Evolutionary conservation across 495 filamentous ascomycete species (phyloP), one percentile per base, ranked within the genome.

Genomic region (Lophiotrema nucula): DNA sequence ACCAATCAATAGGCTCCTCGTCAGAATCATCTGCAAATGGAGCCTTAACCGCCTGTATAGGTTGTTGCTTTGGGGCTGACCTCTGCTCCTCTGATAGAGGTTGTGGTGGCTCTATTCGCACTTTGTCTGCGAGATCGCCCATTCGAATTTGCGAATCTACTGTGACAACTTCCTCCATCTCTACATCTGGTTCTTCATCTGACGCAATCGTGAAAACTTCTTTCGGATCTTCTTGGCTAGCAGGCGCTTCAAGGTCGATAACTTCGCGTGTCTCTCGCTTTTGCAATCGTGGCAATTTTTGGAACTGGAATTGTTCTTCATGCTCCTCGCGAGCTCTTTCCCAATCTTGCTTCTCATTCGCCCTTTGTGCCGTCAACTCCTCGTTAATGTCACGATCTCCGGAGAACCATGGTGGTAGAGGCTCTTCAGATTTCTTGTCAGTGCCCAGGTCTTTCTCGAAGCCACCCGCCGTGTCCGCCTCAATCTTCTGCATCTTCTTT

Each of bases 391-490:
- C 69, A 4, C 53, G 37, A 35, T 70, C 66, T 2, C 79, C 77
- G 21, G 78, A 76, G 65, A 98, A 88, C 93, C 93, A 98, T 3
- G 93, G 92, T 1, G 93, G 93, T 26, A 97, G 68, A 12, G 86
- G 84, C 33, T 76, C 76, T 0, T 80, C 71, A 3, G 79, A 73
- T 55, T 86, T 79, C 18, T 77, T 62, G n/a, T 73, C 66, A 5
- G 60, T 25, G 35, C 65, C 64, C 2, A 38, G 39, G 23, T 79
- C 76, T 60, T 78, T 81, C 33, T 83, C 74, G 69, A 92, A 95
- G 0, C 90, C 89, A 8, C 89, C 89, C 19, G 81, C 81, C 47
- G 78, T 62, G 4, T 84, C 84, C 15, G 82, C 75, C 16, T 79
- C 76, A 3, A 58, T 63, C 55, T 60, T 44, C 43, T 52, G 58